phyloP scores from a whole-genome alignment of 768 basidiomycete genomes.

The Naganishia vaughanmartiniae region DNA sequence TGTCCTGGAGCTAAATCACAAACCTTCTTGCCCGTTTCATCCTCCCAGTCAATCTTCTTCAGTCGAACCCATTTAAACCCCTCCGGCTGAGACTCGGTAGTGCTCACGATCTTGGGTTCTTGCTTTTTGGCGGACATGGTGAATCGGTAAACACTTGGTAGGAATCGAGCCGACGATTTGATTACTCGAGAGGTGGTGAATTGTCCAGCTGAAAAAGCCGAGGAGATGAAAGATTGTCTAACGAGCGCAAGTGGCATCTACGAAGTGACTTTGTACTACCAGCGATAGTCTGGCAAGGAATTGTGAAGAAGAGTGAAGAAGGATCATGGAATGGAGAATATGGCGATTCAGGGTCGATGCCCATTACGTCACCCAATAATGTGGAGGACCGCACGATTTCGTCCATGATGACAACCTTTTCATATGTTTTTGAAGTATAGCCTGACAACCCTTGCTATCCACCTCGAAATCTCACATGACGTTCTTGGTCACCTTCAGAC shows the following conservation, averaged over 20 bases:
- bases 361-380: not conserved
- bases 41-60: conserved; percentile 75
- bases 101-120: conserved; percentile 59
- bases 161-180: not conserved
- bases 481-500: not conserved
- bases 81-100: conserved; percentile 45
- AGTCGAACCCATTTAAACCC: conserved; percentile 74
- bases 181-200: not conserved
- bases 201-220: not conserved
- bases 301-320: not conserved
- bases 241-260: not conserved
- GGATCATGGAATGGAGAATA: not conserved
- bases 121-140: conserved; percentile 32
- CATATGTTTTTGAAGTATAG: too few relatives aligned
- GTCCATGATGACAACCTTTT: not conserved
- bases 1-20: conserved; percentile 27
- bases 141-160: not conserved
- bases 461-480: not conserved
- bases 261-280: not conserved
- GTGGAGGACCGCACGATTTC: not conserved
- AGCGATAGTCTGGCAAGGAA: not conserved
- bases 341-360: too few relatives aligned
- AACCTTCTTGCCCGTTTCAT: conserved; percentile 73
- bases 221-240: not conserved
- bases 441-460: too few relatives aligned